Evolutionary conservation across 2,329 filamentous ascomycete species (phyloP).

Genomic region (Hypoxylon sp.): DNA sequence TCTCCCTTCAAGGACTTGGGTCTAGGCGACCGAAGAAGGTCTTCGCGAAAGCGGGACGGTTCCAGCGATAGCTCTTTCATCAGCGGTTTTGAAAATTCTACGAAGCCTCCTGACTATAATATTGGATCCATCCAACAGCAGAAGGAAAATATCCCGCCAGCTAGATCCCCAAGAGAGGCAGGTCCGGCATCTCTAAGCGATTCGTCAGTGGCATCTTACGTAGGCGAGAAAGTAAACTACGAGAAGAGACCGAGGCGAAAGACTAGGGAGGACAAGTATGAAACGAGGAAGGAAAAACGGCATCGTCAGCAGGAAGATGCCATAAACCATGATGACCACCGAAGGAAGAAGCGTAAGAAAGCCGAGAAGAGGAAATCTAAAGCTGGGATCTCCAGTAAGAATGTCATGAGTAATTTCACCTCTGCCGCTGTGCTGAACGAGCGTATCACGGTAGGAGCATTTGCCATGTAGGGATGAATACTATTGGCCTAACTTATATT

Average conservation of each 20-base stretch:
- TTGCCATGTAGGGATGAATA: no score
- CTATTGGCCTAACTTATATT: constrained; percentile 28
- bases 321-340: constrained; percentile 11
- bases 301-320: constrained; percentile 40
- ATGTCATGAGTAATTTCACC: constrained; percentile 64
- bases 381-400: constrained; percentile 49
- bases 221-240: constrained; percentile 45
- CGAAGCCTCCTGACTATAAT: constrained; percentile 19
- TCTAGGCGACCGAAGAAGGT: constrained; percentile 19
- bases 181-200: constrained; percentile 19
- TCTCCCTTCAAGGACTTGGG: constrained; percentile 20
- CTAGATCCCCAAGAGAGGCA: constrained; percentile 18
- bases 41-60: constrained; percentile 33
- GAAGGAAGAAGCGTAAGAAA: constrained; percentile 34
- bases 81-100: constrained; percentile 31
- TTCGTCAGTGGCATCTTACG: constrained; percentile 32
- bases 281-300: constrained; percentile 46
- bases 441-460: constrained; percentile 61
- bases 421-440: constrained; percentile 61
- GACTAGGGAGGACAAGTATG: constrained; percentile 65
- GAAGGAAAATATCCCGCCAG: constrained; percentile 15
- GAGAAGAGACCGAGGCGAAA: constrained; percentile 63
- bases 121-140: constrained; percentile 5
- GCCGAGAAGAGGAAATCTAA: constrained; percentile 40
- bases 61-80: constrained; percentile 43